Conservation (phyloP, 2,329 filamentous ascomycete species). For the Beauveria scarabaeidicola region DNA sequence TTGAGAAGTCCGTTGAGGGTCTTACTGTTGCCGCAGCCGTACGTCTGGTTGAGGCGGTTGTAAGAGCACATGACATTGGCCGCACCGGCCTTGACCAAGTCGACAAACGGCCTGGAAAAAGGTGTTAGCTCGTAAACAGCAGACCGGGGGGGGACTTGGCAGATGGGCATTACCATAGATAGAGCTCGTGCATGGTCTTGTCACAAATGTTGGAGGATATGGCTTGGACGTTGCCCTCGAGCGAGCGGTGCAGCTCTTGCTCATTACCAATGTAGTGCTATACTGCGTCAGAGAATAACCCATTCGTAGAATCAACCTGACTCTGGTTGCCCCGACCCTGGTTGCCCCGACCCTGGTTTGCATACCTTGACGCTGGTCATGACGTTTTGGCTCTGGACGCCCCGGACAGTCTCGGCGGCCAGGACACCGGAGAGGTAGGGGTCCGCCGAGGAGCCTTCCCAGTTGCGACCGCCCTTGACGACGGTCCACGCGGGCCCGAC, state of each 20-base stretch:
- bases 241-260: constrained; percentile 66
- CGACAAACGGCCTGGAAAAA: constrained; percentile 52
- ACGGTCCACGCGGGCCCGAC: constrained; percentile 65
- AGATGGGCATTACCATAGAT: constrained; percentile 45
- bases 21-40: constrained; percentile 61
- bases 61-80: constrained; percentile 55
- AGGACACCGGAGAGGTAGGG: constrained; percentile 64
- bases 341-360: no score
- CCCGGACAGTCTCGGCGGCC: constrained; percentile 60
- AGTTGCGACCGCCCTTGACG: constrained; percentile 62
- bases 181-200: constrained; percentile 53
- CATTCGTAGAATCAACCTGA: neutral
- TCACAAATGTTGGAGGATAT: constrained; percentile 54
- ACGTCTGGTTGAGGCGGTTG: constrained; percentile 65
- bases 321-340: no score
- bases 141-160: neutral
- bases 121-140: neutral
- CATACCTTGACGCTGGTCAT: constrained; percentile 62
- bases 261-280: constrained; percentile 68
- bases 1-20: constrained; percentile 60
- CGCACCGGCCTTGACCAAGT: constrained; percentile 55
- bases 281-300: constrained; percentile 21
- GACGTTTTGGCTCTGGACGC: constrained; percentile 69
- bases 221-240: constrained; percentile 46
- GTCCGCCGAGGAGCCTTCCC: constrained; percentile 67